Evolutionary conservation across 2,329 filamentous ascomycete genomes (phyloP), one percentile per base, ranked within the genome.

Genomic region (Nemania abortiva): DNA sequence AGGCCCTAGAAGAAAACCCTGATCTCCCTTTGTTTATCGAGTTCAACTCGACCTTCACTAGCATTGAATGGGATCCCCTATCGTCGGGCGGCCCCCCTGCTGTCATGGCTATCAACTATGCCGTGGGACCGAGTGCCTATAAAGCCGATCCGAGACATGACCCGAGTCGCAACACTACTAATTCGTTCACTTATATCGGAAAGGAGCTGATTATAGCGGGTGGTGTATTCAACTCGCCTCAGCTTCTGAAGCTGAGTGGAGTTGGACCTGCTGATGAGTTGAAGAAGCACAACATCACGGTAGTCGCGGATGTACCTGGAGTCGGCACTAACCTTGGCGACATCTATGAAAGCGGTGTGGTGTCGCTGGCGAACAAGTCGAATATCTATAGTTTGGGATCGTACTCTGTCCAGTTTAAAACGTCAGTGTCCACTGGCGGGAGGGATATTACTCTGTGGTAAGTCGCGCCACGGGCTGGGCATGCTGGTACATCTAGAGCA

Each of bases 301-400:
- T 88, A 1, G 72, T 88, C 53, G 77, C 78, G 0, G 82, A 89
- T 71, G 79, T 87, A 1, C 86, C 86, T 0, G 88, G 86, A 45
- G 86, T 90, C 11, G 88, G 87, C 29, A 82, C 79, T 10, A 88
- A 88, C 77, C 79, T 89, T 6, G 82, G 87, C 74, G 87, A 90
- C 74, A 85, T 85, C 53, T 85, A 86, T 74, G 85, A 77, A 73
- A 82, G 85, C 52, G 78, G 80, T 13, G 77, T 85, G 27, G 75
- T 84, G 34, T 74, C 71, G 0, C 56, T 72, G 13, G 69, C 70
- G 2, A 64, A 70, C 22, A 74, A 68, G 47, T 65, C 50, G 11
- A 39, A 65, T 1, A 63, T 74, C 15, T 39, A 64, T 18, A 57
- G 53, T 4, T 57, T 70, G 10, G 66, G 65, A 13, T 59, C 61